A percentile compares a stretch with the other conserved stretches of the same genome.
Conservation (phyloP, 768 basidiomycete species). For the Trametes villosa region DNA sequence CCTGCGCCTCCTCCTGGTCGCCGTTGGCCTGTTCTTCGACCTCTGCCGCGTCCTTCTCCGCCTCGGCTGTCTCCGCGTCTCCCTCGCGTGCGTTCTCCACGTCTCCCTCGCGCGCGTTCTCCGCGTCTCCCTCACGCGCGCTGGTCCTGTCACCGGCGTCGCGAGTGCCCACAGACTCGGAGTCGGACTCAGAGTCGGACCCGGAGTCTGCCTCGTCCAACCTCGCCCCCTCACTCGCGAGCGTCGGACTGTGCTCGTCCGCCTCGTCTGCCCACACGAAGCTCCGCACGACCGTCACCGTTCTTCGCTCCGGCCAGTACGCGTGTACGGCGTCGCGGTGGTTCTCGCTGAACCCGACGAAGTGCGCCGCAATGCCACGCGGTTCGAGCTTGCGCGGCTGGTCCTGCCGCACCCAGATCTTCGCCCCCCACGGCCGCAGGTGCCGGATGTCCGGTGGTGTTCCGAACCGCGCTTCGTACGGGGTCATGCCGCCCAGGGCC, state of each 20-base stretch:
- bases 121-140: neutral
- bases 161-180: too few species aligned
- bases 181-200: too few species aligned
- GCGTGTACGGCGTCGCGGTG: constrained; percentile 23
- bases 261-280: too few species aligned
- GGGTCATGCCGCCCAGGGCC: constrained; percentile 20
- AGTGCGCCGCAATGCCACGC: constrained; percentile 20
- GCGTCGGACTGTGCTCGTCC: too few species aligned
- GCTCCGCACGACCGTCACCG: constrained; percentile 28
- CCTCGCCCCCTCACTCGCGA: too few species aligned
- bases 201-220: too few species aligned
- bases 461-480: constrained; percentile 20
- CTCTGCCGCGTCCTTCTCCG: too few species aligned
- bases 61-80: neutral
- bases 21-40: too few species aligned
- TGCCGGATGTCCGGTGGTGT: constrained; percentile 28
- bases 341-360: constrained; percentile 41
- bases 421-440: constrained; percentile 17
- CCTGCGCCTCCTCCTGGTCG: too few species aligned
- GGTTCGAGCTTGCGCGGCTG: constrained; percentile 21
- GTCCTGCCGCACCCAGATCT: constrained; percentile 21
- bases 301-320: constrained; percentile 36
- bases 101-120: neutral
- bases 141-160: neutral
- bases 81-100: neutral